Percentiles rank a stretch among this genome's conserved stretches.
Evolutionary conservation across 192 early-diverging fungal genomes (phyloP).

Genomic region (Piromyces sp.): DNA sequence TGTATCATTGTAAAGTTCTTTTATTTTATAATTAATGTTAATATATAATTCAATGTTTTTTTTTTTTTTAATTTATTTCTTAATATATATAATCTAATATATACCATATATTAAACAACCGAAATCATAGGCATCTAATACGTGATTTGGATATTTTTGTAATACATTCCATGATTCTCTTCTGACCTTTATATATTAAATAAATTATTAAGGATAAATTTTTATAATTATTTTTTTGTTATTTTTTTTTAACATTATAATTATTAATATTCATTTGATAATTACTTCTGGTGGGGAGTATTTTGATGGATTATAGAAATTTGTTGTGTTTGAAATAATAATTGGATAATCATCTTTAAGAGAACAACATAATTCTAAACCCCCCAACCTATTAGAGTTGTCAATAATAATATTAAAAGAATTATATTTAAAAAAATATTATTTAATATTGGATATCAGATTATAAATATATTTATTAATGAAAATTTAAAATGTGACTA

Average conservation of each 20-base stretch:
- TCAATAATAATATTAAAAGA: no score
- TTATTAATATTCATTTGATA: no score
- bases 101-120: background rate
- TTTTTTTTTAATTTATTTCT: no score
- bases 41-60: no score
- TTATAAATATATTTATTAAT: background rate
- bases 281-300: conserved; percentile 63
- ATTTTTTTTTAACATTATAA: no score
- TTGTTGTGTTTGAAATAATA: conserved; percentile 38
- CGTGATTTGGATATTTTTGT: background rate
- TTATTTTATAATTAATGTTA: no score
- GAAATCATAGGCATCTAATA: background rate
- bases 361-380: conserved; percentile 59
- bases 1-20: background rate
- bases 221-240: no score
- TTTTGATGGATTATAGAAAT: conserved; percentile 39
- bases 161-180: background rate
- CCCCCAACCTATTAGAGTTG: conserved; percentile 41
- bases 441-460: background rate
- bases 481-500: background rate
- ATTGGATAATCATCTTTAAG: conserved; percentile 50
- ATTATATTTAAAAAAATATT: background rate
- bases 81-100: background rate
- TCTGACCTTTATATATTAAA: background rate
- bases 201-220: background rate